Base-by-base conservation (phyloP, 2,329 filamentous ascomycete species). In the Colletotrichum australisinense region DNA sequence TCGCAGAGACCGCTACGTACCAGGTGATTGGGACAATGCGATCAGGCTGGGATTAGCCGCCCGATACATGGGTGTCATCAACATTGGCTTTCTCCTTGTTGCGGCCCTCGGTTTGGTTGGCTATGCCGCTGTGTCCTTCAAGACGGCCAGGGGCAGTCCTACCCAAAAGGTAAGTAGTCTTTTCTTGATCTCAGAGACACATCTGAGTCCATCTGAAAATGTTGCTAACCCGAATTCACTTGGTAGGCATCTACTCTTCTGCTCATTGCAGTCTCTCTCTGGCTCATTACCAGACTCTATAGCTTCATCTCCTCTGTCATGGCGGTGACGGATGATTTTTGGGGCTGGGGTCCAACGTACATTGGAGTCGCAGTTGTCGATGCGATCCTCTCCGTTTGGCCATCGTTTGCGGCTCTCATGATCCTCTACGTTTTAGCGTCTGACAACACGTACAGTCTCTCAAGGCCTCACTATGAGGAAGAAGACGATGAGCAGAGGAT, bases 51-150 rank as follows among this genome's bases (percentile, higher is more conserved):
- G 19, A 9, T 11, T 49, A 22, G 42, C 42, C 42, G 42, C 42
- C 42, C 12, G 3, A 1, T 16, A 42, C 16, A 24, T 24, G 46
- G n/a, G 16, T 5, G 53, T 7, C 58, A 9, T 68, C 1, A n/a
- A 7, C 22, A 8, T 55, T 14, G 24, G 42, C 16, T 49, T 49
- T 11, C 42, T 49, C 8, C 6, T 19, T 5, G 22, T 14, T 2
- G 24, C 22, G 1, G 62, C 62, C 42, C 22, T 55, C 11, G 62
- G 38, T 3, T 28, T 30, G 19, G 12, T 53, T 8, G 67, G 65
- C 5, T 70, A 70, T n/a, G 46, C 67, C 2, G 38, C 32, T 32
- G 52, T 59, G 22, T 42, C 67, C 1, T 53, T 42, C 55, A 66
- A 59, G 42, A 55, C 65, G 14, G 42, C 67, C 1, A 4, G 28